A percentile compares a stretch with the other conserved stretches of the same genome.
Evolutionary conservation across 2,329 filamentous ascomycete species (phyloP).

Genomic region (Diaporthe capsici): DNA sequence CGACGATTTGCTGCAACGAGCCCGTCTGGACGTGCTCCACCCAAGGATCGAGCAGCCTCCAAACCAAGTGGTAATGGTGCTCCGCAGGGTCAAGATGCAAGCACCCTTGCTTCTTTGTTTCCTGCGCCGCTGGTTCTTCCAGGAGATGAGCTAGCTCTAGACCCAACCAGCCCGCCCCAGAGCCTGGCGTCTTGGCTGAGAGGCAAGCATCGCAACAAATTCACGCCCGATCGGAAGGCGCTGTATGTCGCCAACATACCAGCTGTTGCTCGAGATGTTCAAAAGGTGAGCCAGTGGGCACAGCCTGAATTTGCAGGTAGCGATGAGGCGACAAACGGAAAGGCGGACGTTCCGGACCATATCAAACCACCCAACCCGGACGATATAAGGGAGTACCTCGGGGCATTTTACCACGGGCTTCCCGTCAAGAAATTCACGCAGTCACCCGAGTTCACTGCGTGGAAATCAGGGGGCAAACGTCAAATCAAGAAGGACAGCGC

Average conservation of each 20-base stretch:
- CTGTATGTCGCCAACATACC: conserved; percentile 69
- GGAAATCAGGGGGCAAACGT: conserved; percentile 53
- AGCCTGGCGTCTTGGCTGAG: conserved; percentile 65
- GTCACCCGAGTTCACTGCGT: conserved; percentile 61
- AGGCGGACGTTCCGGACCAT: conserved; percentile 56
- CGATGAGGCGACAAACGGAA: conserved; percentile 54
- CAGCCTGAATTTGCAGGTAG: conserved; percentile 52
- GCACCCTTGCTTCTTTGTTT: conserved; percentile 56
- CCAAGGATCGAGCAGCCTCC: not conserved
- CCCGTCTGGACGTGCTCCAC: conserved; percentile 47
- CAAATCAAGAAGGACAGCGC: conserved; percentile 38
- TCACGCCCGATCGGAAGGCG: conserved; percentile 60
- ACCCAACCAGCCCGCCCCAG: conserved; percentile 66
- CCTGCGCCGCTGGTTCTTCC: conserved; percentile 73
- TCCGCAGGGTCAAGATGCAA: conserved; percentile 40
- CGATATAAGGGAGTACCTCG: conserved; percentile 55
- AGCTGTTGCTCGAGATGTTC: conserved; percentile 51
- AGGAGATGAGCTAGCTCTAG: conserved; percentile 68
- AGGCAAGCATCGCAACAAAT: conserved; percentile 61
- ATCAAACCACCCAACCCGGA: conserved; percentile 45
- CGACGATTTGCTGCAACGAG: conserved; percentile 49
- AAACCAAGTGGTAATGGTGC: not conserved
- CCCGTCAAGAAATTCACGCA: conserved; percentile 59
- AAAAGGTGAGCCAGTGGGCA: conserved; percentile 60
- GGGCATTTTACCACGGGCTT: conserved; percentile 68